These are phyloP conservation scores for Neopestalotiopsis clavispora DNA, from an alignment of 2,329 filamentous ascomycete species.

Conservation along the genomic window DNA sequence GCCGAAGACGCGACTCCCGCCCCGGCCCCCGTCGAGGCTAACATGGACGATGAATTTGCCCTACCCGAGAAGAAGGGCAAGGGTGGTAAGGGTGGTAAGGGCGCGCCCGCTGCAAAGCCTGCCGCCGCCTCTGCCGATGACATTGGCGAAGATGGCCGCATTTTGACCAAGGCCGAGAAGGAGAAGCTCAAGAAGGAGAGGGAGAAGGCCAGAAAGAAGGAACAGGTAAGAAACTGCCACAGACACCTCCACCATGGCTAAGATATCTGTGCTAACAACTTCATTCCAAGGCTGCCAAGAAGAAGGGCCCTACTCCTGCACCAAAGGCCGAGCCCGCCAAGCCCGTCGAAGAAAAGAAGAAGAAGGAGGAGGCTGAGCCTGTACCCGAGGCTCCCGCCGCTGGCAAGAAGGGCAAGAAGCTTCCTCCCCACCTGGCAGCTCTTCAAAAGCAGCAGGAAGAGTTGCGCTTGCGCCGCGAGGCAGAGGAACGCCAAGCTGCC, in stretches of 20 bases:
- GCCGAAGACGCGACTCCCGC: conserved; percentile 53
- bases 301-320: conserved; percentile 66
- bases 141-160: conserved; percentile 63
- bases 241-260: background rate
- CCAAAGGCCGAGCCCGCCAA: conserved; percentile 63
- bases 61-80: conserved; percentile 78
- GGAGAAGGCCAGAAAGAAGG: conserved; percentile 98
- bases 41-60: conserved; percentile 84
- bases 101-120: conserved; percentile 47
- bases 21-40: conserved; percentile 82
- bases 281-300: conserved; percentile 72
- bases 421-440: conserved; percentile 73
- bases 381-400: conserved; percentile 55
- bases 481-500: conserved; percentile 59
- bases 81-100: conserved; percentile 57
- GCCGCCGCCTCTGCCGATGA: conserved; percentile 53
- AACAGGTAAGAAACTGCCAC: conserved; percentile 67
- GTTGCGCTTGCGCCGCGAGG: conserved; percentile 68
- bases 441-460: conserved; percentile 86
- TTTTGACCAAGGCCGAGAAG: conserved; percentile 98
- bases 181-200: conserved; percentile 97
- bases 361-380: conserved; percentile 47
- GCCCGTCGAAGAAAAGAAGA: conserved; percentile 53
- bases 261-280: background rate
- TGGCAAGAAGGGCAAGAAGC: conserved; percentile 85